Evolutionary conservation across 805 yeast genomes (phyloP), one percentile per base, ranked within the genome.

Genomic region (Jamesozyma gamospora): DNA sequence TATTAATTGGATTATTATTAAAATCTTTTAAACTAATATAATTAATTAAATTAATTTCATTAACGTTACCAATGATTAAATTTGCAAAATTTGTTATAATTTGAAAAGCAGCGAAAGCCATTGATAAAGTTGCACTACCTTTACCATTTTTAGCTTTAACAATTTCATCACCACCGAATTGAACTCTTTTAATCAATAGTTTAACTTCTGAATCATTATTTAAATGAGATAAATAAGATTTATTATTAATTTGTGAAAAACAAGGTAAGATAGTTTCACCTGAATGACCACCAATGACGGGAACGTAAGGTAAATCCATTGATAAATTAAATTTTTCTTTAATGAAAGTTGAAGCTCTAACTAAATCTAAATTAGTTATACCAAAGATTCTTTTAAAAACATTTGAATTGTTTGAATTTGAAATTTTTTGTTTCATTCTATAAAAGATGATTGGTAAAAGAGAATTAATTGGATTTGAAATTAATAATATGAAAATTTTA

Each of bases 101-200:
- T 51, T 79, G 73, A 69, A 74, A 84, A 28, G 94, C 96, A 28
- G 96, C 95, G 53, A 79, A 82, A 9, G 96, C 96, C 96, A 88
- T 90, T 25, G 95, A 83, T 50, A 88, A 71, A 28, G 97, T 88
- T 41, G 96, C 96, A 36, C 95, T 84, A 31, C 96, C 96, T 38
- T 79, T 79, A 48, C 96, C 96, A 53, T 84, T 81, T 70, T 88
- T 88, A 41, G 96, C 96, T 67, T 82, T 71, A 48, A 88, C 97
- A 35, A 88, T 95, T 65, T 90, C 96, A 61, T 88, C 97, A 59
- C 97, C 97, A 46, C 94, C 95, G 53, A 82, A 87, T 69, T 88
- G 96, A 51, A 88, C 88, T 66, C 97, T 77, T 72, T 85, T 72
- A 54, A 86, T 75, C 52, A 88, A 74, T 45, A 74, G 74, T 53